phyloP scores from a whole-genome alignment of 2,329 filamentous ascomycete genomes.

The Arthrobotrys sinensis region DNA sequence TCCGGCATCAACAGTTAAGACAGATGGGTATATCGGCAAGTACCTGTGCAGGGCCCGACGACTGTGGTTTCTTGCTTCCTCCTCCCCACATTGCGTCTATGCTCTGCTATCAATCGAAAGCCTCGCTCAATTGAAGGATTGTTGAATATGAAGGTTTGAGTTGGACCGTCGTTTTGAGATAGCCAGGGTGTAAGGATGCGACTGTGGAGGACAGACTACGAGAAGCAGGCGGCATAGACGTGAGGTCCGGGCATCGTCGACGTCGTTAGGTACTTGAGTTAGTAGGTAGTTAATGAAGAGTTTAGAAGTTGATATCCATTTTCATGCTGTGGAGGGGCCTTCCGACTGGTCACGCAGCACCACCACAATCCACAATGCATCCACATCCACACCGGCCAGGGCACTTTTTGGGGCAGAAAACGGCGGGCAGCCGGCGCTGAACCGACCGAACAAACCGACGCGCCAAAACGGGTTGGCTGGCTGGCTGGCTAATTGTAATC shows the following conservation, averaged over 20 bases:
- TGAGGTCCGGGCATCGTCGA: conserved; percentile 4
- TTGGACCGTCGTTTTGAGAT: not conserved
- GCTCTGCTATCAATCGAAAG: conserved; percentile 1
- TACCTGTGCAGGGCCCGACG: conserved; percentile 57
- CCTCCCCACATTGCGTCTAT: conserved; percentile 46
- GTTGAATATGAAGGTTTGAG: not conserved
- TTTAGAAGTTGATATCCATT: no score
- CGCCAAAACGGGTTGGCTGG: not conserved
- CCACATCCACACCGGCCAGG: not conserved
- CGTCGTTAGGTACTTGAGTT: no score
- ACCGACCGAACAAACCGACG: conserved; percentile 35
- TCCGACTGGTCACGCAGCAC: conserved; percentile 41
- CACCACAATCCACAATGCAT: not conserved
- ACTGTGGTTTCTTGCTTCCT: conserved; percentile 54
- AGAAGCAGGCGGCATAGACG: not conserved
- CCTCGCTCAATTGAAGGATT: conserved; percentile 15
- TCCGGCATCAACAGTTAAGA: not conserved
- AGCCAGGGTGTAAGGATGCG: not conserved
- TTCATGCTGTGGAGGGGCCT: conserved; percentile 10
- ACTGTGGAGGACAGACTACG: not conserved
- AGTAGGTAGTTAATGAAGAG: no score
- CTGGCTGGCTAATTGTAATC: not conserved
- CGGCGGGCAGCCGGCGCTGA: conserved; percentile 37
- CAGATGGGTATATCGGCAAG: conserved; percentile 4
- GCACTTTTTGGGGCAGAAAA: conserved; percentile 6